Evolutionary conservation across 495 filamentous ascomycete species (phyloP).

Genomic region (Staphylotrichum tortipilum): DNA sequence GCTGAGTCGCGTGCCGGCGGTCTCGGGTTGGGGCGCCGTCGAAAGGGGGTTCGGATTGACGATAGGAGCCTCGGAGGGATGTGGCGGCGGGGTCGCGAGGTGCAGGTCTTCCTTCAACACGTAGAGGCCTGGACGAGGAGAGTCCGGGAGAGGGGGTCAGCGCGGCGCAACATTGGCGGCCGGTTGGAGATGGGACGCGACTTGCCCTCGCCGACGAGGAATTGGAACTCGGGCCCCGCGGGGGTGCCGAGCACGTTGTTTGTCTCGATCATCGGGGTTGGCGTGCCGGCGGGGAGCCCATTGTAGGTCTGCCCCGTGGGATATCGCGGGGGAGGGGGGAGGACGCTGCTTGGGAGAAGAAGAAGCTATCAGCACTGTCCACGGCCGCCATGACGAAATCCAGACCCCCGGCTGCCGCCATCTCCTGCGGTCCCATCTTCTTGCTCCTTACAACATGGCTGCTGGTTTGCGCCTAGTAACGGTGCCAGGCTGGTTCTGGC

Average conservation of each 20-base stretch:
- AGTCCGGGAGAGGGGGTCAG: too few relatives aligned
- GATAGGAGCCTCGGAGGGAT: constrained; percentile 82
- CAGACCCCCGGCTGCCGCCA: not conserved
- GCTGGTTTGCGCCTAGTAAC: constrained; percentile 2
- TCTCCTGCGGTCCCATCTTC: not conserved
- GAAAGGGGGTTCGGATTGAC: constrained; percentile 83
- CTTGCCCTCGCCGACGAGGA: constrained; percentile 88
- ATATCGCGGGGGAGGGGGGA: constrained; percentile 80
- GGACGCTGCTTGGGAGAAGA: constrained; percentile 60
- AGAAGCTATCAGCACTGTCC: constrained; percentile 15
- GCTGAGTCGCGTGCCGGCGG: constrained; percentile 78
- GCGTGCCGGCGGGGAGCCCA: constrained; percentile 51
- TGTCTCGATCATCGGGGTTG: constrained; percentile 73
- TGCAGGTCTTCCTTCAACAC: constrained; percentile 79
- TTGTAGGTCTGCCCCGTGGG: constrained; percentile 58
- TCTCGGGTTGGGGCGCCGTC: constrained; percentile 70
- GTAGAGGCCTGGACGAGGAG: constrained; percentile 68
- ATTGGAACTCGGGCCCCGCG: constrained; percentile 65
- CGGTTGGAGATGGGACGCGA: too few relatives aligned
- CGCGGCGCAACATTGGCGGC: too few relatives aligned
- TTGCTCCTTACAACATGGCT: constrained; percentile 23
- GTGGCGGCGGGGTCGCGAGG: constrained; percentile 88
- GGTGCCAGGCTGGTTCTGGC: too few relatives aligned
- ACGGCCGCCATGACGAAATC: not conserved
- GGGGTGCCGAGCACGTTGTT: constrained; percentile 80